Evolutionary conservation across 2,329 filamentous ascomycete species (phyloP).

Genomic region (Ilyonectria destructans): DNA sequence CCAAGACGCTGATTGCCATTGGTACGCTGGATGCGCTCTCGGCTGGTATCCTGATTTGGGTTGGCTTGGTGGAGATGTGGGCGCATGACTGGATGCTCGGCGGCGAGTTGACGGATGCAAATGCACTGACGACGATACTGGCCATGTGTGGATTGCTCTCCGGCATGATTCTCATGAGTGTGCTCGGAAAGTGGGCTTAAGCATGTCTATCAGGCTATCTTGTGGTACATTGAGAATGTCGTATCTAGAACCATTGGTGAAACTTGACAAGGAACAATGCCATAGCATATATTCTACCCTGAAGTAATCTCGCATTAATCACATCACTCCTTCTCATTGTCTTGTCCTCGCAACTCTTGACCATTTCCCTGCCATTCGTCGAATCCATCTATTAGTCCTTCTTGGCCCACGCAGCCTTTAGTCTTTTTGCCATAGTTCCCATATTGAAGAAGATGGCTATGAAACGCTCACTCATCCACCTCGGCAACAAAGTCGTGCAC

Average conservation of each 20-base stretch:
- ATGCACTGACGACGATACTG: slow-evolving; percentile 62
- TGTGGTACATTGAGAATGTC: neutral
- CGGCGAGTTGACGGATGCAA: slow-evolving; percentile 68
- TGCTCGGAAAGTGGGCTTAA: slow-evolving; percentile 84
- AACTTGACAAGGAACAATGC: neutral
- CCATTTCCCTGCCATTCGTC: neutral
- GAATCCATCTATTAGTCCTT: slow-evolving; percentile 25
- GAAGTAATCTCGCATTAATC: slow-evolving; percentile 12
- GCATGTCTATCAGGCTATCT: neutral
- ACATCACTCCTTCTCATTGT: neutral
- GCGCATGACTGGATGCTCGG: slow-evolving; percentile 80
- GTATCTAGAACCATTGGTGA: neutral
- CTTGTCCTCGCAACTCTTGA: neutral
- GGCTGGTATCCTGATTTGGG: slow-evolving; percentile 84
- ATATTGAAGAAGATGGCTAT: slow-evolving; percentile 52
- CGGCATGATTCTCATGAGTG: slow-evolving; percentile 79
- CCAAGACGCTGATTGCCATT: slow-evolving; percentile 77
- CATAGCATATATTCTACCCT: neutral
- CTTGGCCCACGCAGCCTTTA: slow-evolving; percentile 48
- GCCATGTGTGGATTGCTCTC: slow-evolving; percentile 70
- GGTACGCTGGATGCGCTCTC: slow-evolving; percentile 82
- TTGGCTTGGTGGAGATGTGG: slow-evolving; percentile 86
- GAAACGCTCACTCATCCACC: slow-evolving; percentile 50
- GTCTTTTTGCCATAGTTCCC: slow-evolving; percentile 43
- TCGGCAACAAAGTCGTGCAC: slow-evolving; percentile 46